A percentile compares a stretch with the other conserved stretches of the same genome.
phyloP scores from a whole-genome alignment of 139 green algal species.

The Closterium sp. region DNA sequence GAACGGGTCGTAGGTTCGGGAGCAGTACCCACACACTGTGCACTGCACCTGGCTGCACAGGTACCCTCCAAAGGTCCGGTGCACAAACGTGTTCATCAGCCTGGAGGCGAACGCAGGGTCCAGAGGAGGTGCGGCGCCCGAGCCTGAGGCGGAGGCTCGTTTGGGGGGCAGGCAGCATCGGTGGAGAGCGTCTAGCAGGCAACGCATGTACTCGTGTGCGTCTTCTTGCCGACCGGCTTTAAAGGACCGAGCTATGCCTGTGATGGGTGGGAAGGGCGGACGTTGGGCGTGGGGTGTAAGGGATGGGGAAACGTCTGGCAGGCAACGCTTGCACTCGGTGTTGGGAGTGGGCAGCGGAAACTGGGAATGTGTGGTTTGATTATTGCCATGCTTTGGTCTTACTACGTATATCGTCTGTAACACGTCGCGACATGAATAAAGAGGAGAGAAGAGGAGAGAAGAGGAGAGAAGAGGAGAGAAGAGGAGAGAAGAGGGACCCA shows the following conservation, averaged over 20 bases:
- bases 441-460: neutral
- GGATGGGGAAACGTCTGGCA: neutral
- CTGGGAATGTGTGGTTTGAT: no score
- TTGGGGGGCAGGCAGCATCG: conserved; percentile 15
- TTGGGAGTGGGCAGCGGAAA: no score
- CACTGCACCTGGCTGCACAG: conserved; percentile 85
- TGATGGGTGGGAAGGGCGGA: neutral
- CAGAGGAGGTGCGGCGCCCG: neutral
- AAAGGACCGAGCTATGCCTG: conserved; percentile 38
- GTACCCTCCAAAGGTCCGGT: conserved; percentile 77
- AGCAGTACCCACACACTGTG: conserved; percentile 73
- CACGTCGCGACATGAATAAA: conserved; percentile 90
- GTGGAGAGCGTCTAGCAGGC: conserved; percentile 58
- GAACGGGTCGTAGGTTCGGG: conserved; percentile 84
- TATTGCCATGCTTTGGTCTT: no score
- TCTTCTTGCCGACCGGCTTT: conserved; percentile 62
- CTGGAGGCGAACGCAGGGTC: neutral
- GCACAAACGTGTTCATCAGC: conserved; percentile 13
- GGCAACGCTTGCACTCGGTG: neutral
- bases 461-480: neutral
- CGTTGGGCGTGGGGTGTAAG: neutral
- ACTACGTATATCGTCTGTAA: no score
- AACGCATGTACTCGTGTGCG: conserved; percentile 66
- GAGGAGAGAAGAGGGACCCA: neutral
- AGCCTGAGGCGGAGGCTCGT: neutral